Evolutionary conservation across 257 asterid genomes (phyloP).

Genomic region (Nicotiana otophora): DNA sequence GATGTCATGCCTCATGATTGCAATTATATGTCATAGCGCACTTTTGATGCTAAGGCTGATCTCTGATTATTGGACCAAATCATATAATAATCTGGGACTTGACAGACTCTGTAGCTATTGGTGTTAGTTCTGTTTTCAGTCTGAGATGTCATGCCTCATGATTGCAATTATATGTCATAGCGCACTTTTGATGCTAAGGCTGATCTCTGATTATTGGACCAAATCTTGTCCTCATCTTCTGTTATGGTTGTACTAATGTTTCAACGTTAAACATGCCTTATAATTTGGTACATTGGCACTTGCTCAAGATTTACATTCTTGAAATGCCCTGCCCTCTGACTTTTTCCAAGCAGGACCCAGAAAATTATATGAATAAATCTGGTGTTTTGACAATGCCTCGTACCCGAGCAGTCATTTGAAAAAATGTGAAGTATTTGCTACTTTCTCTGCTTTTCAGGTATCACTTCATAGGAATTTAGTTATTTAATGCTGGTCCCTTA

Average conservation of each 20-base stretch:
- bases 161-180: neutral
- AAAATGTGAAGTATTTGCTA: neutral
- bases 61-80: neutral
- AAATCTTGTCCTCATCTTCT: neutral
- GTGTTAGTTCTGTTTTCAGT: neutral
- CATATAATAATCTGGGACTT: neutral
- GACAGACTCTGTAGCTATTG: neutral
- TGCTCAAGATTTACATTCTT: neutral
- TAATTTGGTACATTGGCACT: neutral
- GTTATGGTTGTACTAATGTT: neutral
- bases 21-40: neutral
- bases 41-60: neutral
- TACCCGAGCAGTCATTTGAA: neutral
- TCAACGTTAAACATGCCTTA: neutral
- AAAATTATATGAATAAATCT: neutral
- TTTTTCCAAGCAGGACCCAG: neutral
- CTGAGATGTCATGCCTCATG: neutral
- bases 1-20: neutral
- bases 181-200: neutral
- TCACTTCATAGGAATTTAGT: neutral
- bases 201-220: neutral
- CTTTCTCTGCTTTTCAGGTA: neutral
- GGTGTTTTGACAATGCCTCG: neutral
- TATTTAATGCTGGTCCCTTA: neutral
- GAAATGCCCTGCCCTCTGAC: neutral